Percentiles rank a stretch among this genome's conserved stretches.
These are phyloP conservation scores for Sclerotinia subarctica DNA, from an alignment of 2,329 filamentous ascomycete species.

Conservation along the genomic window DNA sequence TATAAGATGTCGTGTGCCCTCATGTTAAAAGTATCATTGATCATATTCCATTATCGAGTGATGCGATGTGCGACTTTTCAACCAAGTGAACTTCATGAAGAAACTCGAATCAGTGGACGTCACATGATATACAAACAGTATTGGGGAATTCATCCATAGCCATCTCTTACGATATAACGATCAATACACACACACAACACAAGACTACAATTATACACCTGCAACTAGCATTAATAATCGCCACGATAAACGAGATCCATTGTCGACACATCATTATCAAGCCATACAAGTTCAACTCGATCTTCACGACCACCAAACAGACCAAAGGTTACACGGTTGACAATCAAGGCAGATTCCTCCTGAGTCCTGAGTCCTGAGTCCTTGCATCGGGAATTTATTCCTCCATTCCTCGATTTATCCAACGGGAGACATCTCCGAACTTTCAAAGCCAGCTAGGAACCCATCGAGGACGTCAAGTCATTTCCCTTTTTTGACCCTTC, in stretches of 20 bases:
- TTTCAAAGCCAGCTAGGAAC: neutral
- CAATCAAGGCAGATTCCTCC: neutral
- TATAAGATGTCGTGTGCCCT: slow-evolving; percentile 16
- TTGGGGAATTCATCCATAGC: neutral
- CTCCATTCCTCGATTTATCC: neutral
- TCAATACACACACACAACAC: neutral
- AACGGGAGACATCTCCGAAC: slow-evolving; percentile 8
- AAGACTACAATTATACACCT: too few relatives aligned
- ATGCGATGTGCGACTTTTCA: neutral
- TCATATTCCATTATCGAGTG: neutral
- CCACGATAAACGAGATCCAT: neutral
- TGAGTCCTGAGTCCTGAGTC: too few relatives aligned
- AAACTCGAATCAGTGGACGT: neutral
- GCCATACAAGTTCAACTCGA: neutral
- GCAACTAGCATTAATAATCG: neutral
- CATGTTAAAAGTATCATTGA: neutral
- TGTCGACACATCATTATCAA: neutral
- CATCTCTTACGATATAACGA: neutral
- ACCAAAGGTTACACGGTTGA: neutral
- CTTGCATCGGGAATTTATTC: neutral
- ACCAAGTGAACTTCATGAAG: neutral
- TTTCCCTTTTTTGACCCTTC: too few relatives aligned
- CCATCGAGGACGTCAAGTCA: neutral
- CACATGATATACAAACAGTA: slow-evolving; percentile 5
- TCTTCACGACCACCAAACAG: neutral